Conservation (phyloP, 805 yeast genomes). For the Saccharomycopsis fodiens region DNA sequence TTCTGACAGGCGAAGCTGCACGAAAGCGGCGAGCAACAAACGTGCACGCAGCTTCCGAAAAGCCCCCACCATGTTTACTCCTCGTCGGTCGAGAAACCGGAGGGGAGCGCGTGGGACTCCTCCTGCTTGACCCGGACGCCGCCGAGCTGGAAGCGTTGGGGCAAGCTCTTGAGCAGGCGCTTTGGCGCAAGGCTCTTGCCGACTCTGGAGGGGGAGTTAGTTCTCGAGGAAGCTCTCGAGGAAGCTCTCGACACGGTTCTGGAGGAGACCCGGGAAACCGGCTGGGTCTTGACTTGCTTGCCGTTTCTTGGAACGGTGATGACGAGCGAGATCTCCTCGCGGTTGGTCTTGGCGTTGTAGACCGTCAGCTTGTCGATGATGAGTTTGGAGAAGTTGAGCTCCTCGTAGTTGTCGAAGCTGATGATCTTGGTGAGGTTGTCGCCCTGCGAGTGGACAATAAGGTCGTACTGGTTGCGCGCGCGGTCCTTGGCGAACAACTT, state of each 20-base stretch:
- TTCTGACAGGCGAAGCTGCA: too few species aligned
- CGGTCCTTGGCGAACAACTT: conserved; percentile 2
- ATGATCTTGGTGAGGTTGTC: conserved; percentile 3
- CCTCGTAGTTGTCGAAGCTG: background rate
- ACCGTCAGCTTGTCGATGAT: conserved; percentile 5
- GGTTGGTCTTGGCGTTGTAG: background rate
- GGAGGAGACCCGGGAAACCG: too few species aligned
- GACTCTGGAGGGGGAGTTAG: too few species aligned
- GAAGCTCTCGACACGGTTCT: too few species aligned
- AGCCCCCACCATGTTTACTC: too few species aligned
- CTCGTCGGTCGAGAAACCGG: too few species aligned
- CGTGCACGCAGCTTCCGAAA: too few species aligned
- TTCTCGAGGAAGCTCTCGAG: too few species aligned
- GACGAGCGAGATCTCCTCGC: background rate
- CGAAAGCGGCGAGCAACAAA: too few species aligned
- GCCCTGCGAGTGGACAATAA: background rate
- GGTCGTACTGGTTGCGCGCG: background rate
- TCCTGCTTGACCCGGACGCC: background rate
- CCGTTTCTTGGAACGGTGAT: conserved; percentile 5
- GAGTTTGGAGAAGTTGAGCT: background rate
- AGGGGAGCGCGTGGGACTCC: background rate
- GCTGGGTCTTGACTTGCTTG: background rate
- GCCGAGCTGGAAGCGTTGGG: too few species aligned
- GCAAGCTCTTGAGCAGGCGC: too few species aligned
- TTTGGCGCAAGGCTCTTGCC: too few species aligned